phyloP scores from a whole-genome alignment of 1,284 basidiomycete species.

The Ganoderma resinaceum region DNA sequence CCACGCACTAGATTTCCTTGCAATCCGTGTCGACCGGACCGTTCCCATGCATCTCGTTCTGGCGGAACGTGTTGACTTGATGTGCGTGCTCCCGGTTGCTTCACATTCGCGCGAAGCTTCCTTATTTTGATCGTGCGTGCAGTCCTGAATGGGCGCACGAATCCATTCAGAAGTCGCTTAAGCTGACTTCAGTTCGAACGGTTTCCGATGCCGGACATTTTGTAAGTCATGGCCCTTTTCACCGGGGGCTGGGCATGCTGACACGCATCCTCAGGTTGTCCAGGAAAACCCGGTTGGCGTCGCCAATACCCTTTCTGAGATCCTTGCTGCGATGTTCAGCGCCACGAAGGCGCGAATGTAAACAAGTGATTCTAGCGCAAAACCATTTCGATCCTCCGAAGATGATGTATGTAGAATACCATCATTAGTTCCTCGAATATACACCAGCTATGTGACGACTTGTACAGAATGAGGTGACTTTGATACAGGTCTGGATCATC shows the following conservation, averaged over 20 bases:
- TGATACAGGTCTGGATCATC: neutral
- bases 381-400: no score
- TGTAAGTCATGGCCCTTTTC: neutral
- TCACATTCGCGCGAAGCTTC: neutral
- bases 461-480: neutral
- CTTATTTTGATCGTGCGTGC: neutral
- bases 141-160: conserved; percentile 7
- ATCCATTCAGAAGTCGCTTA: conserved; percentile 2
- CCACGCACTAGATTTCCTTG: neutral
- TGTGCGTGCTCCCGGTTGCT: conserved; percentile 1
- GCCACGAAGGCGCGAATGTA: conserved; percentile 12
- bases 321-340: neutral
- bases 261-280: conserved; percentile 7
- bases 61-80: conserved; percentile 1
- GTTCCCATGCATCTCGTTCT: conserved; percentile 10
- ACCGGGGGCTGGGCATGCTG: neutral
- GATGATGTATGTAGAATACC: neutral
- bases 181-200: neutral
- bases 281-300: conserved; percentile 13
- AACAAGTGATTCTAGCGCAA: neutral
- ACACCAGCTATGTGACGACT: neutral
- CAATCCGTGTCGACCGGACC: neutral
- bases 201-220: conserved; percentile 11
- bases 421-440: neutral
- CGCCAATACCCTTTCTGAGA: neutral